These are phyloP conservation scores for Fusarium sp. DNA, from an alignment of 2,329 filamentous ascomycete species.

Conservation along the genomic window DNA sequence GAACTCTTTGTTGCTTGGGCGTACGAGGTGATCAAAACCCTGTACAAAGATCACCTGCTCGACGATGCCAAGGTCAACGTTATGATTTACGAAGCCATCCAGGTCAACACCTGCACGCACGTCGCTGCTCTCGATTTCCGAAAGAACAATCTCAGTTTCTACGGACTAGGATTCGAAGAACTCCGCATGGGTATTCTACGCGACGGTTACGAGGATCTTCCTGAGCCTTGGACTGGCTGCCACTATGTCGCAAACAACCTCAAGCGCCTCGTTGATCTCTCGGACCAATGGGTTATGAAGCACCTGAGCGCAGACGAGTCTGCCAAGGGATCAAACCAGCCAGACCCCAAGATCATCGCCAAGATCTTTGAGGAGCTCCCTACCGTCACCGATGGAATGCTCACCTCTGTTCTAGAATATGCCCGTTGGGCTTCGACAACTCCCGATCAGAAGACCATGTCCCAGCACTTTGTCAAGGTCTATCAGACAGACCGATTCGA, in stretches of 20 bases:
- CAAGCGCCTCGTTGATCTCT: conserved; percentile 70
- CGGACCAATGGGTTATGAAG: conserved; percentile 65
- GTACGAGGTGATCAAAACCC: conserved; percentile 79
- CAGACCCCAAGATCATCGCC: conserved; percentile 56
- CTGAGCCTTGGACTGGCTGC: conserved; percentile 88
- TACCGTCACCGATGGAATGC: conserved; percentile 65
- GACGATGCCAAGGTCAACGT: conserved; percentile 66
- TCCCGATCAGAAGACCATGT: conserved; percentile 56
- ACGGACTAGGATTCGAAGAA: conserved; percentile 77
- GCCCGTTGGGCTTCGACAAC: conserved; percentile 62
- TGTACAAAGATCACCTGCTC: conserved; percentile 71
- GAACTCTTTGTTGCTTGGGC: conserved; percentile 84
- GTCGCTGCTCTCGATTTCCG: conserved; percentile 77
- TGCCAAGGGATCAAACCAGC: conserved; percentile 47
- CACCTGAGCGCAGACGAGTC: conserved; percentile 52
- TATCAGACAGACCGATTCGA: conserved; percentile 64
- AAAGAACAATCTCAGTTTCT: conserved; percentile 73
- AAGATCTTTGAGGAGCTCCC: conserved; percentile 63
- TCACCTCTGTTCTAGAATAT: conserved; percentile 65
- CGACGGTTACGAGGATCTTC: conserved; percentile 74
- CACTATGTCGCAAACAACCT: conserved; percentile 70
- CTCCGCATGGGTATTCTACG: conserved; percentile 74
- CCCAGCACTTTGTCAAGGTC: conserved; percentile 60
- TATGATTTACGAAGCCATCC: conserved; percentile 75
- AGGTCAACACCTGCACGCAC: conserved; percentile 70